Evolutionary conservation across 768 basidiomycete species (phyloP).

Genomic region (Trametes gibbosa): DNA sequence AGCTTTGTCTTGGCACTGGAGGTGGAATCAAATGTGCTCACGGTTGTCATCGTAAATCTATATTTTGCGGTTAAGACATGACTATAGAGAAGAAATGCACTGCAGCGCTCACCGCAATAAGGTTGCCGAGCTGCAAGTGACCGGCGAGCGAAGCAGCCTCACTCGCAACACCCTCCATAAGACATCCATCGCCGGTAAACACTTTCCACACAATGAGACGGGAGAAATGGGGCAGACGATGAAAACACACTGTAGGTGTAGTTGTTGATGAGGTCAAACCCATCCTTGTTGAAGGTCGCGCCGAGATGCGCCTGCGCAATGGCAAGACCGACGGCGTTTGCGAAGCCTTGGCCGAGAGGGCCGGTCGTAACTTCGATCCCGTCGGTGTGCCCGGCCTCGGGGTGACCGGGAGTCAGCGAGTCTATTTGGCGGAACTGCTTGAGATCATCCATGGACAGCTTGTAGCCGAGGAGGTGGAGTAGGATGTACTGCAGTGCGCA

Average conservation of each 20-base stretch:
- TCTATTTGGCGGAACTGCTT: conserved; percentile 90
- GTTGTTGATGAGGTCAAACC: conserved; percentile 79
- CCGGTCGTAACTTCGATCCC: conserved; percentile 94
- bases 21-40: conserved; percentile 37
- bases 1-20: conserved; percentile 7
- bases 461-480: conserved; percentile 90
- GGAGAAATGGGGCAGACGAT: no score
- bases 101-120: conserved; percentile 70
- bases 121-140: conserved; percentile 89
- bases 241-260: conserved; percentile 71
- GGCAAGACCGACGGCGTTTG: conserved; percentile 90
- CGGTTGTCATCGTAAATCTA: conserved; percentile 96
- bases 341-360: conserved; percentile 92
- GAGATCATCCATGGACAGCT: conserved; percentile 88
- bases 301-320: conserved; percentile 90
- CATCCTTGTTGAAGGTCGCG: conserved; percentile 87
- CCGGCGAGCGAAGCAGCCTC: conserved; percentile 93
- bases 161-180: conserved; percentile 95
- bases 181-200: conserved; percentile 92
- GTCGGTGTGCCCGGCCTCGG: conserved; percentile 70
- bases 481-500: conserved; percentile 93
- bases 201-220: conserved; percentile 39
- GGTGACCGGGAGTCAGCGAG: conserved; percentile 92
- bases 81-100: background rate
- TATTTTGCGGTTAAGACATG: conserved; percentile 15